phyloP scores from a whole-genome alignment of 768 basidiomycete species.

The Crepidotus variabilis region DNA sequence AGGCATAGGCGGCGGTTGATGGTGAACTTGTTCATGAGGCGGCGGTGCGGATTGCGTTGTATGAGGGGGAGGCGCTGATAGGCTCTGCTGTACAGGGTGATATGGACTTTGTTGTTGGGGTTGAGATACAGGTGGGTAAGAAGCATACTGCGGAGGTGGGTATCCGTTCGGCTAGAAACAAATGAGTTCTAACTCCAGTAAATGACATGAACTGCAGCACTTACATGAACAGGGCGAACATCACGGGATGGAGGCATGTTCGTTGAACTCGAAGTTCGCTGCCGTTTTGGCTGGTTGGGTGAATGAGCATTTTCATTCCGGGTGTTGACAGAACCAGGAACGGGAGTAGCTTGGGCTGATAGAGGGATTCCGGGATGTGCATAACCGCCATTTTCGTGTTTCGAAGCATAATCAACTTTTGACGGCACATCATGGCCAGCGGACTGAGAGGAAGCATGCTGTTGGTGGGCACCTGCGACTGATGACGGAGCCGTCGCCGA shows the following conservation, averaged over 20 bases:
- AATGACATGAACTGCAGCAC: constrained; percentile 15
- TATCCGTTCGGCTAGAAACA: constrained; percentile 28
- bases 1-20: constrained; percentile 31
- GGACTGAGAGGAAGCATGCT: constrained; percentile 45
- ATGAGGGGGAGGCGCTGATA: constrained; percentile 22
- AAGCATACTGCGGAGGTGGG: constrained; percentile 36
- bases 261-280: constrained; percentile 28
- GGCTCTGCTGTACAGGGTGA: constrained; percentile 23
- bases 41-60: constrained; percentile 22
- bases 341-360: constrained; percentile 37
- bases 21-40: constrained; percentile 20
- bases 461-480: constrained; percentile 34
- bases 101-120: constrained; percentile 28
- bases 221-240: constrained; percentile 49
- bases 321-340: constrained; percentile 33
- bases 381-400: constrained; percentile 49
- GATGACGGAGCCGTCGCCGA: constrained; percentile 16
- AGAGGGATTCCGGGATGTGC: constrained; percentile 42
- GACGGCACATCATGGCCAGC: constrained; percentile 35
- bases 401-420: constrained; percentile 40
- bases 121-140: constrained; percentile 33
- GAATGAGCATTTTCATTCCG: constrained; percentile 35
- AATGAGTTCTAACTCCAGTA: not conserved
- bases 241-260: constrained; percentile 39
- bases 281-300: constrained; percentile 39